phyloP scores from a whole-genome alignment of 2,329 filamentous ascomycete genomes.

The Sporothrix protearum region DNA sequence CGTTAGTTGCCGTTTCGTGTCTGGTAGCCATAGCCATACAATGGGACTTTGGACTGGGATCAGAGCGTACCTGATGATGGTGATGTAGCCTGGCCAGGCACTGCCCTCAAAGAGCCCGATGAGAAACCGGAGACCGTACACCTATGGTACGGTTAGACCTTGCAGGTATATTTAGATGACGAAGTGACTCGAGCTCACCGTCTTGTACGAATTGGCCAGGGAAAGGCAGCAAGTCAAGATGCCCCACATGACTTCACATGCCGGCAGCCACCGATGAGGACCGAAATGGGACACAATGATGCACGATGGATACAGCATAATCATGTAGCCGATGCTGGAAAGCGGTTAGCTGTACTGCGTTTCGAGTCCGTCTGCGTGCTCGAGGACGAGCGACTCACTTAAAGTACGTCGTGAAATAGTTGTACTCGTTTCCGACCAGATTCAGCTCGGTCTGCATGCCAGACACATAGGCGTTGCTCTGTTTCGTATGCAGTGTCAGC shows the following conservation, averaged over 20 bases:
- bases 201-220: conserved; percentile 5
- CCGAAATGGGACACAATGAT: conserved; percentile 23
- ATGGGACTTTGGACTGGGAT: too few relatives aligned
- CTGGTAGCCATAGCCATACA: too few relatives aligned
- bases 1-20: neutral
- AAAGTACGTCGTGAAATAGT: conserved; percentile 39
- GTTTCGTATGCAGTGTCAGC: neutral
- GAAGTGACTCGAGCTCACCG: neutral
- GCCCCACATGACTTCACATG: conserved; percentile 20
- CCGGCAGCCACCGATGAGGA: conserved; percentile 15
- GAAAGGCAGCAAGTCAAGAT: conserved; percentile 23
- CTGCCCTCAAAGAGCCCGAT: conserved; percentile 15
- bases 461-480: conserved; percentile 45
- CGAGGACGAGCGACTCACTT: conserved; percentile 26
- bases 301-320: conserved; percentile 24
- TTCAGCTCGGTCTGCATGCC: conserved; percentile 46
- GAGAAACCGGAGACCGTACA: conserved; percentile 11
- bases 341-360: neutral
- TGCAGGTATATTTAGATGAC: neutral
- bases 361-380: too few relatives aligned
- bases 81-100: conserved; percentile 16
- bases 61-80: conserved; percentile 10
- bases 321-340: conserved; percentile 22
- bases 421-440: conserved; percentile 41
- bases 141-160: neutral